A percentile compares a stretch with the other conserved stretches of the same genome.
Conservation (phyloP, 768 basidiomycete genomes). For the Sarcomyxa edulis region DNA sequence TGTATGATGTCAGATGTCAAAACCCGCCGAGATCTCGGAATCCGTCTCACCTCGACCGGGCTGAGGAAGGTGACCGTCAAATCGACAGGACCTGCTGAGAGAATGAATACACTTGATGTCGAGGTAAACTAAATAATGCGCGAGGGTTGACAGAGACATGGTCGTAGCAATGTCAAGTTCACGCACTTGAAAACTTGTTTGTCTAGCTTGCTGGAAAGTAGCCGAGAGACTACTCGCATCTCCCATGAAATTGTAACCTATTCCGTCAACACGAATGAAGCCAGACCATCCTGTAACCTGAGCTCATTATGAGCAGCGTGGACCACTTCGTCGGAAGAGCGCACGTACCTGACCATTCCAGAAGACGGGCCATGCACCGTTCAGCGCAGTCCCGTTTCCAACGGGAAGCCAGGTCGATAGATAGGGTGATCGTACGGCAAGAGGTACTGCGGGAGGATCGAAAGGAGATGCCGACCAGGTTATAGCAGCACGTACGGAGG, state of each 20-base stretch:
- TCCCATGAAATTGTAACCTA: conserved; percentile 54
- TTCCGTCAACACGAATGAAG: conserved; percentile 54
- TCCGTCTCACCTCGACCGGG: conserved; percentile 51
- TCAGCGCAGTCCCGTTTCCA: conserved; percentile 38
- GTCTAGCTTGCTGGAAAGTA: conserved; percentile 41
- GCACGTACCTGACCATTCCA: conserved; percentile 55
- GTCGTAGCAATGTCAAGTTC: not conserved
- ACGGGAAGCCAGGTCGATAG: conserved; percentile 63
- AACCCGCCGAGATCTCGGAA: not conserved
- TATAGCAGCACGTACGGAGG: conserved; percentile 16
- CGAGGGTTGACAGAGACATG: not conserved
- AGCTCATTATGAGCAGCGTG: not conserved
- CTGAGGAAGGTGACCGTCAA: conserved; percentile 60
- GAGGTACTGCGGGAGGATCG: conserved; percentile 55
- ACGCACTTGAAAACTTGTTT: conserved; percentile 48
- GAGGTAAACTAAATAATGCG: conserved; percentile 49
- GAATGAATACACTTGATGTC: conserved; percentile 58
- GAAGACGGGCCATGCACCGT: conserved; percentile 59
- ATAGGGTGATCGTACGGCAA: no score
- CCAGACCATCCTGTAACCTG: conserved; percentile 65
- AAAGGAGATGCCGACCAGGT: conserved; percentile 49
- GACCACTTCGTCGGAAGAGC: not conserved
- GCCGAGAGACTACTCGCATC: conserved; percentile 40
- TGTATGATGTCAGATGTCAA: conserved; percentile 15
- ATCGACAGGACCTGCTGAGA: conserved; percentile 61